Percentiles rank a stretch among this genome's conserved stretches.
Evolutionary conservation across 441 rosid genomes (phyloP).

Genomic region (Euphorbia schlechtendalii): DNA sequence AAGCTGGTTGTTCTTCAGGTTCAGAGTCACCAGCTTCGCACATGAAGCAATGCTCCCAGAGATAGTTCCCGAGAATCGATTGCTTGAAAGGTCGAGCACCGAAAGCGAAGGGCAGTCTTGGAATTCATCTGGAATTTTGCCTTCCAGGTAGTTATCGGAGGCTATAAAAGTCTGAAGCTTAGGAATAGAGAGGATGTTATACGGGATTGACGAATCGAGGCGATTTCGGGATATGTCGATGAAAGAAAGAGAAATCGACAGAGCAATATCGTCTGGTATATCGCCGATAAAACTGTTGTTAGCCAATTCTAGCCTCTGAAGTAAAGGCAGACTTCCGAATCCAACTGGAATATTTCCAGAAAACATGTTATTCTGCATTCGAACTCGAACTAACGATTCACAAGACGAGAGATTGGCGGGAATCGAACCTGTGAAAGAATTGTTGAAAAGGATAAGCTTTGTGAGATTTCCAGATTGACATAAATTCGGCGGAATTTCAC

Average conservation of each 20-base stretch:
- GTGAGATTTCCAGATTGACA: slow-evolving; percentile 42
- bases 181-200: slow-evolving; percentile 57
- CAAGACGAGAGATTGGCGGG: slow-evolving; percentile 53
- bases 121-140: slow-evolving; percentile 71
- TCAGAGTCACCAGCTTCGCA: slow-evolving; percentile 56
- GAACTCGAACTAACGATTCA: slow-evolving; percentile 57
- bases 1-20: slow-evolving; percentile 55
- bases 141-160: slow-evolving; percentile 58
- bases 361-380: slow-evolving; percentile 61
- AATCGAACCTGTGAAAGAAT: slow-evolving; percentile 66
- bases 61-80: slow-evolving; percentile 54
- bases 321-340: slow-evolving; percentile 55
- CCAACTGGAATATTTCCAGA: slow-evolving; percentile 65
- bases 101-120: slow-evolving; percentile 85
- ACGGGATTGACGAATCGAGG: slow-evolving; percentile 62
- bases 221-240: slow-evolving; percentile 66
- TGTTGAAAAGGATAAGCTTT: slow-evolving; percentile 57
- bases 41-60: slow-evolving; percentile 84
- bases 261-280: slow-evolving; percentile 59
- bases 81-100: slow-evolving; percentile 76
- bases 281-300: slow-evolving; percentile 70
- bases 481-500: slow-evolving; percentile 41
- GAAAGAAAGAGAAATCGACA: slow-evolving; percentile 71
- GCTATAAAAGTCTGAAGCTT: slow-evolving; percentile 67
- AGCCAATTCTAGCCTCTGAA: slow-evolving; percentile 78